Evolutionary conservation across 2,329 filamentous ascomycete genomes (phyloP).

Genomic region (Madurella mycetomatis): DNA sequence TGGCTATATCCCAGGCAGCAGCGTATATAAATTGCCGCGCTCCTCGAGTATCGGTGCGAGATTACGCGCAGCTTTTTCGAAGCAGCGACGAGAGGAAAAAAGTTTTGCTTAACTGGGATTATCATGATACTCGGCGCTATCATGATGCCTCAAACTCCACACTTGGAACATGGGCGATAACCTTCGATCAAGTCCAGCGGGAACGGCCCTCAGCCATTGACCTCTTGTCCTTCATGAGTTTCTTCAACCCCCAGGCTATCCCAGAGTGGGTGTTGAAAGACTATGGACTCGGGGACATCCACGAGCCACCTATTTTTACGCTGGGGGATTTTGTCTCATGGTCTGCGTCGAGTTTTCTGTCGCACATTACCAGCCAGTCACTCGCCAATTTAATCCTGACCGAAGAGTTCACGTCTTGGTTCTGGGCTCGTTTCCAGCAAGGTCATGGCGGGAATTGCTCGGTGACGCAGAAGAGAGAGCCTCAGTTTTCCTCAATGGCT

Average conservation of each 20-base stretch:
- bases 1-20: slow-evolving; percentile 33
- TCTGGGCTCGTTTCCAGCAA: too few species aligned
- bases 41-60: slow-evolving; percentile 27
- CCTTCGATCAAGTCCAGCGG: slow-evolving; percentile 31
- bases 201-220: slow-evolving; percentile 33
- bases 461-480: too few species aligned
- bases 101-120: background rate
- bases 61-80: slow-evolving; percentile 36
- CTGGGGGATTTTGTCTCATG: background rate
- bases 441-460: too few species aligned
- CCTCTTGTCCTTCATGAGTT: slow-evolving; percentile 42
- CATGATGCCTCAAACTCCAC: slow-evolving; percentile 22
- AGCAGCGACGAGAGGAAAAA: slow-evolving; percentile 8
- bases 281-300: background rate
- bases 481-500: too few species aligned
- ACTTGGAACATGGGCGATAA: slow-evolving; percentile 26
- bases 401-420: too few species aligned
- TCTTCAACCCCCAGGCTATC: slow-evolving; percentile 41
- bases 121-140: slow-evolving; percentile 15
- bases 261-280: slow-evolving; percentile 30
- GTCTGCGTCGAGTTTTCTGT: background rate
- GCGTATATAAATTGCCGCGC: slow-evolving; percentile 29
- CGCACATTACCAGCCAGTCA: background rate
- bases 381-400: too few species aligned
- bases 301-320: background rate